A percentile compares a stretch with the other conserved stretches of the same genome.
These are phyloP conservation scores for Colletotrichum sp. DNA, from an alignment of 2,329 filamentous ascomycete species.

Conservation along the genomic window DNA sequence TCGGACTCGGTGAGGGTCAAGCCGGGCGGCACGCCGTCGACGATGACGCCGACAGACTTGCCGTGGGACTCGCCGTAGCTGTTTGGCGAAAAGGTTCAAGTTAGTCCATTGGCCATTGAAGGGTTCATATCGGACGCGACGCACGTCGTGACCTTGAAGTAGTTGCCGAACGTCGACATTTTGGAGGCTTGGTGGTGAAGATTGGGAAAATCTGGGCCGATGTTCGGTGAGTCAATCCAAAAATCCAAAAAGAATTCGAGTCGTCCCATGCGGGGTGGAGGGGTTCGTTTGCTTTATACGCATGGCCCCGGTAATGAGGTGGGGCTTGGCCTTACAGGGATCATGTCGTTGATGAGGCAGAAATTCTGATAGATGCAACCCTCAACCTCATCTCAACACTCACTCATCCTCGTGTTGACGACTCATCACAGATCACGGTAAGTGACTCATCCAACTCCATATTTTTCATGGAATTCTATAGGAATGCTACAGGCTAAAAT, in stretches of 20 bases:
- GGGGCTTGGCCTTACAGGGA: not conserved
- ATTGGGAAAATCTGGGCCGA: conserved; percentile 7
- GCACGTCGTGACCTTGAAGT: conserved; percentile 84
- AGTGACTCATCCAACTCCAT: not conserved
- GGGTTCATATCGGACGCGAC: conserved; percentile 32
- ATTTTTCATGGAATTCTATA: accelerated
- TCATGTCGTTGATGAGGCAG: not conserved
- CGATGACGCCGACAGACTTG: conserved; percentile 90
- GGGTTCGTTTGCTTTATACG: conserved; percentile 2
- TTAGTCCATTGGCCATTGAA: conserved; percentile 12
- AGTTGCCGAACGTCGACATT: conserved; percentile 89
- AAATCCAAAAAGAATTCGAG: not conserved
- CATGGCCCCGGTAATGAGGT: conserved; percentile 11
- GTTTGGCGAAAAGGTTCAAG: not conserved
- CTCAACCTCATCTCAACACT: conserved; percentile 6
- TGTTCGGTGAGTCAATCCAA: conserved; percentile 18
- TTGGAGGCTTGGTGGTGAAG: conserved; percentile 28
- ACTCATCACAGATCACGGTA: not conserved
- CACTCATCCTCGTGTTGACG: not conserved
- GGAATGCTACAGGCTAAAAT: not conserved
- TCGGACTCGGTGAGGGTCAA: conserved; percentile 84
- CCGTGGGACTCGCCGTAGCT: conserved; percentile 77
- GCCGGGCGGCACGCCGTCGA: conserved; percentile 90
- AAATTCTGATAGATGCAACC: conserved; percentile 16
- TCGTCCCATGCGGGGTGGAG: conserved; percentile 15